Evolutionary conservation across 1,284 basidiomycete genomes (phyloP), one percentile per base, ranked within the genome.

Genomic region (Ganoderma leucocontextum): DNA sequence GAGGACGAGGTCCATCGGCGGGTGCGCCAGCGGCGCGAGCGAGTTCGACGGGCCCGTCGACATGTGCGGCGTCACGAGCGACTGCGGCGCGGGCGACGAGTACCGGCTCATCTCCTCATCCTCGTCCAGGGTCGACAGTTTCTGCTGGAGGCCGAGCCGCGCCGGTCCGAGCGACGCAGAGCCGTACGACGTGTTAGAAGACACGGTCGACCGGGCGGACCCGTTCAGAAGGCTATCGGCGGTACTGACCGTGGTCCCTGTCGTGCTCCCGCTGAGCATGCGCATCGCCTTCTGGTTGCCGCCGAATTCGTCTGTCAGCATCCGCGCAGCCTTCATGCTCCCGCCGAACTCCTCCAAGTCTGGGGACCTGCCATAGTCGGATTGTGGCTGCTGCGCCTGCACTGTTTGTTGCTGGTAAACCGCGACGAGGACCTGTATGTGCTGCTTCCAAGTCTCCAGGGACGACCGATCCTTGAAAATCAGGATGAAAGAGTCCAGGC

Each of bases 381-480:
- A 65, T 88, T 52, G 67, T 36, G 47, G 58, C 55, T 78, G 79
- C 62, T 78, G 82, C 57, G 71, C 57, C 70, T 74, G 75, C 22
- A 76, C 79, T 64, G 80, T 82, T 71, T 85, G 84, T 17, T 84
- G 81, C 74, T 92, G 91, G 80, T 90, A 89, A 77, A 87, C 82
- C 68, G 85, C 82, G 42, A 97, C 89, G 25, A 96, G 88, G 2
- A 85, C 82, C 74, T 92, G 89, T 71, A 98, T 91, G 68, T 91
- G 92, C 52, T 84, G 85, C 76, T 87, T 91, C 97, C 97, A 99
- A 0, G 91, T 87, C 76, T 97, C 95, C 67, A 97, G 85, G 4
- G 91, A 92, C n/a, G 89, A 85, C n/a, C 91, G 88, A 67, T 98
- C 95, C 74, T 91, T 92, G 87, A 98, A 99, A 75, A 95, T 92